These are phyloP conservation scores for Plasmodium knowlesi DNA, from an alignment of 169 alveolate genomes.

Conservation along the genomic window DNA sequence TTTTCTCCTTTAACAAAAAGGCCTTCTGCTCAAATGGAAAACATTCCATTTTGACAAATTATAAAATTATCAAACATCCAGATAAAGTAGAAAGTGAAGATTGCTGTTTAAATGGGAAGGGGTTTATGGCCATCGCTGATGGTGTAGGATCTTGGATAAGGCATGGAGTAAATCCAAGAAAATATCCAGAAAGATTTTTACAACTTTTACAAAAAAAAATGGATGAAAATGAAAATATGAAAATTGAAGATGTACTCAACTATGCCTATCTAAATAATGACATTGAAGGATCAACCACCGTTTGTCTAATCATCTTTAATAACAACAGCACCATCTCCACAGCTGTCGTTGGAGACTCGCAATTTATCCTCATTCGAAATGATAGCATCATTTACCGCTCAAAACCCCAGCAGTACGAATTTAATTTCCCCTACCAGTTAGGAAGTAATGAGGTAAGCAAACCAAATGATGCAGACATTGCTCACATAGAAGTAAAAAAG, in stretches of 20 bases:
- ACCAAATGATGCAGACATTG: conserved; percentile 29
- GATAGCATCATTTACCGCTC: conserved; percentile 17
- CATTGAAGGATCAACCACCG: conserved; percentile 42
- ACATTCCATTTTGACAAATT: conserved; percentile 33
- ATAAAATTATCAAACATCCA: conserved; percentile 54
- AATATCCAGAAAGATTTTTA: conserved; percentile 35
- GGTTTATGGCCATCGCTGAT: conserved; percentile 52
- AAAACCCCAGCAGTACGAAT: conserved; percentile 10
- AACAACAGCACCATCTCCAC: conserved; percentile 44
- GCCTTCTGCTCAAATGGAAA: background rate
- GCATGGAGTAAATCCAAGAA: conserved; percentile 44
- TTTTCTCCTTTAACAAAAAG: conserved; percentile 16
- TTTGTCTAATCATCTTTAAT: conserved; percentile 43
- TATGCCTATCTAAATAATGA: conserved; percentile 56
- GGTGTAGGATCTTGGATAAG: conserved; percentile 25
- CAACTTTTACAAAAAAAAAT: conserved; percentile 36
- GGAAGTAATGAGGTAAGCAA: conserved; percentile 15
- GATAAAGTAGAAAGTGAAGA: conserved; percentile 42
- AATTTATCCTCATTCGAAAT: conserved; percentile 35
- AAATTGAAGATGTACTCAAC: conserved; percentile 42
- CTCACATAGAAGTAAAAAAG: conserved; percentile 25
- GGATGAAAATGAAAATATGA: conserved; percentile 19
- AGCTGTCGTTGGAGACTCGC: conserved; percentile 41
- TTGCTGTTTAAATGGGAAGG: conserved; percentile 46
- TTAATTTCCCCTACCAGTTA: conserved; percentile 10